Base-by-base conservation (phyloP, 1,284 basidiomycete species). In the Tilletia horrida region DNA sequence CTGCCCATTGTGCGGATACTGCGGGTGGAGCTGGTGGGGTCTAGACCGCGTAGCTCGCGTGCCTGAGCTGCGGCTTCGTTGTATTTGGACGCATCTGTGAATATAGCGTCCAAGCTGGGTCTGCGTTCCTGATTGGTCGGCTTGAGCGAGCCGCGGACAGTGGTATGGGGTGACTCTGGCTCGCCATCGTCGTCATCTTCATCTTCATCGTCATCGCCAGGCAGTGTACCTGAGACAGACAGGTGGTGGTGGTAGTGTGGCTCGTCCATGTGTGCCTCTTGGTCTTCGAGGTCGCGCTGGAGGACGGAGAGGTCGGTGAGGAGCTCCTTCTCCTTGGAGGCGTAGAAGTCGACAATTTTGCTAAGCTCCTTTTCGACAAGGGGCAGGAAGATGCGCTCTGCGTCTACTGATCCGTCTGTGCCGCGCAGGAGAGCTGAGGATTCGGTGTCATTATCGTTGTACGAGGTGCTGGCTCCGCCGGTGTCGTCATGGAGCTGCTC, bases 301-400 rank as follows among this genome's bases (percentile, higher is more conserved):
- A 79, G 71, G 43, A 65, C 59, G 23, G 67, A 69, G 1, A 80
- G 68, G 25, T 76, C 73, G 31, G 57, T 67, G n/a, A 43, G 52
- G 8, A 81, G 68, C 68, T 93, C 90, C 47, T 85, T 86, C 7
- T 84, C 78, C 67, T 81, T 80, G 21, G 64, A 42, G 64, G 87
- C 86, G 82, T 97, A 97, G 81, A 97, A 97, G 0, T 85, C 71
- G 40, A 85, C 84, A 25, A 97, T 90, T 85, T 95, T 97, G 78
- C 85, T 84, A 50, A 95, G 85, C 78, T 98, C 93, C 67, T 87
- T 85, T 81, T 96, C 90, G 42, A 97, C 86, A 0, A 93, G 85
- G 7, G 74, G 73, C 2, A 80, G 63, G 66, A 81, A 81, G 48
- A 71, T 57, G 9, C 68, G 67, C 31, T 81, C 79, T 16, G 79